Evolutionary conservation across 2,329 filamentous ascomycete genomes (phyloP).

Genomic region (Nemania bipapillata): DNA sequence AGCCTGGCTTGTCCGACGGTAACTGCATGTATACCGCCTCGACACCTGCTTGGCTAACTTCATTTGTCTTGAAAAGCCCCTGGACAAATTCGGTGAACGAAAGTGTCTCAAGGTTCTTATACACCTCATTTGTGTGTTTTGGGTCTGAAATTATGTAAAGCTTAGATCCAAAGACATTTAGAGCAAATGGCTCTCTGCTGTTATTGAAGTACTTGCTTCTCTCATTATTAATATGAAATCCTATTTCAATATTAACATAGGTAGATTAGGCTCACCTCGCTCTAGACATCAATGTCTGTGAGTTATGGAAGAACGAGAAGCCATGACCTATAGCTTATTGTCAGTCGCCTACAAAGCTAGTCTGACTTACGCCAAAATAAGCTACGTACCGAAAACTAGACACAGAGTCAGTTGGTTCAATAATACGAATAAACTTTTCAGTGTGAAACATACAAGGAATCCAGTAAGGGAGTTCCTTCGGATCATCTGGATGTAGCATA

Average conservation of each 20-base stretch:
- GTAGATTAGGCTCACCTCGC: not conserved
- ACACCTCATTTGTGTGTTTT: not conserved
- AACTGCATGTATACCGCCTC: not conserved
- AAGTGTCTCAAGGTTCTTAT: not conserved
- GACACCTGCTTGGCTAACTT: not conserved
- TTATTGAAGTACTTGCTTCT: not conserved
- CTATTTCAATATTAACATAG: too few relatives aligned
- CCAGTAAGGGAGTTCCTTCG: not conserved
- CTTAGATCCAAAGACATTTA: not conserved
- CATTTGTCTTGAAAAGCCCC: not conserved
- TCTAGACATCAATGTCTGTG: not conserved
- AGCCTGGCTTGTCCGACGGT: not conserved
- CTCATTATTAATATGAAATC: too few relatives aligned
- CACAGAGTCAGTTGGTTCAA: too few relatives aligned
- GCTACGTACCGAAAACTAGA: not conserved
- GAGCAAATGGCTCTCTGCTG: not conserved
- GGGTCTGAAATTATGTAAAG: not conserved
- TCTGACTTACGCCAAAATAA: not conserved
- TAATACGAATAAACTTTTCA: too few relatives aligned
- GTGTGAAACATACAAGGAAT: too few relatives aligned
- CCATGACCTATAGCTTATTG: not conserved
- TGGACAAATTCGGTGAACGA: slow-evolving; percentile 10
- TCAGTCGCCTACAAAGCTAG: too few relatives aligned
- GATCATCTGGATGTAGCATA: not conserved
- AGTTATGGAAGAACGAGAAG: not conserved